Base-by-base conservation (phyloP, 345 rosid species). In the Cochlearia excelsa region DNA sequence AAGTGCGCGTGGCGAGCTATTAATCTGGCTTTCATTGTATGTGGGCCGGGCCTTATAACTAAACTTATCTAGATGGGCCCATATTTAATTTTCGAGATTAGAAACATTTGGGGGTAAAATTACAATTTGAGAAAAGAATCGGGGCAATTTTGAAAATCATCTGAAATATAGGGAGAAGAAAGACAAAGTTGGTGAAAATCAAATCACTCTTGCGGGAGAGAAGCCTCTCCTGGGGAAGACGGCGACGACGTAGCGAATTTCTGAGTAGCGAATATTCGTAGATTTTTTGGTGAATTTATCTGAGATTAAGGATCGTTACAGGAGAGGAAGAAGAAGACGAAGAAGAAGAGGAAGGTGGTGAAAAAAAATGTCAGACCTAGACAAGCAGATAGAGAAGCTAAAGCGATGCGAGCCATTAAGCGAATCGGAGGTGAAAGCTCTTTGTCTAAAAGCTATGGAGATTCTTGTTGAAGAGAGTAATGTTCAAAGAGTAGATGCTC, bases 401-500 rank as follows among this genome's bases (percentile, higher is more conserved):
- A 94, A 94, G 83, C 81, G 80, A 7, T 94, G 99, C 77, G 97
- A 94, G 59, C 96, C 95, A 7, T 69, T 94, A 75, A 90, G 79
- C 69, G 99, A 94, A 72, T 87, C 96, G 40, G 97, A 94, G 70
- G 97, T 94, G 59, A 94, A 94, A 64, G 81, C 88, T 28, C 96
- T 94, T 31, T 94, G 97, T 59, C 87, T 87, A 63, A 94, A 94
- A 74, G 99, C 96, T 59, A 87, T 81, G 87, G 96, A 94, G 66
- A 85, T 94, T 52, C 96, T 94, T 46, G 89, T 94, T 40, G 97
- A 94, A 72, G 97, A 90, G 74, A 85, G 97, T 77, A 94, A 94
- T 77, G 99, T 94, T 54, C 96, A 94, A 56, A 83, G 96, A 39
- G 95, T 94, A 7, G 97, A 94, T 55, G 93, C 99, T 46, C 97